phyloP scores from a whole-genome alignment of 208 protist genomes.

The Crithidia mellificae region DNA sequence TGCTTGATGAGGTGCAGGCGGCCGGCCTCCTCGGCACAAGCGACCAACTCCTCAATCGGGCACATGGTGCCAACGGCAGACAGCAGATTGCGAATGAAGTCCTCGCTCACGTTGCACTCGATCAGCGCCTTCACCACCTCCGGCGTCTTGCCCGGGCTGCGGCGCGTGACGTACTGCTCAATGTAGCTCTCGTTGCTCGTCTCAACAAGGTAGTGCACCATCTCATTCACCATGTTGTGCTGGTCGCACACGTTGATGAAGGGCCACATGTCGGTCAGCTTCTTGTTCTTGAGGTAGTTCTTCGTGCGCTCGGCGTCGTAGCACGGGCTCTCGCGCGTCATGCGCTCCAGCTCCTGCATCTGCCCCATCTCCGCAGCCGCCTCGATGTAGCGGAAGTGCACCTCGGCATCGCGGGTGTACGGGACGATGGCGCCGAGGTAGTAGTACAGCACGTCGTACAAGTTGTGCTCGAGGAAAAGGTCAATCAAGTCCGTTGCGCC shows the following conservation, averaged over 20 bases:
- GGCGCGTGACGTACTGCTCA: slow-evolving; percentile 96
- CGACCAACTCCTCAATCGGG: slow-evolving; percentile 90
- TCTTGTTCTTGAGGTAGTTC: slow-evolving; percentile 99
- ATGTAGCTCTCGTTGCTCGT: slow-evolving; percentile 97
- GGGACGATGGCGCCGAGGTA: slow-evolving; percentile 98
- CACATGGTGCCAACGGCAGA: slow-evolving; percentile 95
- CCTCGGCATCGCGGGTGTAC: slow-evolving; percentile 95
- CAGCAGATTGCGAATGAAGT: slow-evolving; percentile 96
- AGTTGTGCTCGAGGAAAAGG: slow-evolving; percentile 96
- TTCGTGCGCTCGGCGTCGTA: slow-evolving; percentile 98
- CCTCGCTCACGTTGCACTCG: slow-evolving; percentile 97
- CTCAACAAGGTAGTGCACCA: slow-evolving; percentile 97
- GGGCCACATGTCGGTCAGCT: slow-evolving; percentile 98
- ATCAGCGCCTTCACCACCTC: slow-evolving; percentile 98
- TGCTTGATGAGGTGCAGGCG: slow-evolving; percentile 97
- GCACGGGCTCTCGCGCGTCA: slow-evolving; percentile 97
- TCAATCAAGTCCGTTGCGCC: slow-evolving; percentile 94
- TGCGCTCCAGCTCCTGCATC: slow-evolving; percentile 98
- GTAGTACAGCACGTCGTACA: slow-evolving; percentile 96
- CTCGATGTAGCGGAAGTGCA: slow-evolving; percentile 99
- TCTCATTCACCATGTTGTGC: slow-evolving; percentile 98
- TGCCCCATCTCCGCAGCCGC: slow-evolving; percentile 97
- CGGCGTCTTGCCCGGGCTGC: slow-evolving; percentile 97
- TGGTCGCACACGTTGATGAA: slow-evolving; percentile 99
- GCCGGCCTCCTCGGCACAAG: slow-evolving; percentile 77